phyloP scores from a whole-genome alignment of 2,329 filamentous ascomycete species.

The Epichloe baconii region DNA sequence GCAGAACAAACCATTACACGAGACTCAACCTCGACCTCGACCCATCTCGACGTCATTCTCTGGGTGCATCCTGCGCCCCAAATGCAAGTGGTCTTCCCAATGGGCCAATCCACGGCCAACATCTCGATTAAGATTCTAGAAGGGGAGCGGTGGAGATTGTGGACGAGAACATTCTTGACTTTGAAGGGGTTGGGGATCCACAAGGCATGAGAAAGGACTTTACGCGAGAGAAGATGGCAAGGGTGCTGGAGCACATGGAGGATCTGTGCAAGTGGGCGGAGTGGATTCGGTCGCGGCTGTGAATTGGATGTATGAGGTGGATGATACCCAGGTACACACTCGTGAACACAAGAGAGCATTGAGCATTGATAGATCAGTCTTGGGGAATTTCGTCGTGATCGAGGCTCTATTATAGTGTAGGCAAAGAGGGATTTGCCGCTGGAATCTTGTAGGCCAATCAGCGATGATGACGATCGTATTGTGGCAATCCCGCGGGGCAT shows the following conservation, averaged over 20 bases:
- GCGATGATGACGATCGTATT: too few species aligned
- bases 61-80: constrained; percentile 36
- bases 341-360: too few species aligned
- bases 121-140: constrained; percentile 45
- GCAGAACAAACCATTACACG: background rate
- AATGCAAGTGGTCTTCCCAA: constrained; percentile 41
- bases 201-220: constrained; percentile 23
- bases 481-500: too few species aligned
- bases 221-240: constrained; percentile 29
- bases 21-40: background rate
- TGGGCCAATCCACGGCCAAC: constrained; percentile 33
- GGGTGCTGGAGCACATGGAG: constrained; percentile 34
- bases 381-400: too few species aligned
- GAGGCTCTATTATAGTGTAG: too few species aligned
- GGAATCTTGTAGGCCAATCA: too few species aligned
- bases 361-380: too few species aligned
- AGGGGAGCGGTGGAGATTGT: constrained; percentile 46
- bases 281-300: constrained; percentile 32
- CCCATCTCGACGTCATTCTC: constrained; percentile 39
- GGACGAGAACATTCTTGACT: constrained; percentile 37
- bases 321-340: background rate
- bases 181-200: constrained; percentile 6
- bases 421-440: too few species aligned
- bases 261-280: constrained; percentile 41
- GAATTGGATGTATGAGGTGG: constrained; percentile 1